These are phyloP conservation scores for Fusarium sp. DNA, from an alignment of 2,329 filamentous ascomycete genomes.

Conservation along the genomic window DNA sequence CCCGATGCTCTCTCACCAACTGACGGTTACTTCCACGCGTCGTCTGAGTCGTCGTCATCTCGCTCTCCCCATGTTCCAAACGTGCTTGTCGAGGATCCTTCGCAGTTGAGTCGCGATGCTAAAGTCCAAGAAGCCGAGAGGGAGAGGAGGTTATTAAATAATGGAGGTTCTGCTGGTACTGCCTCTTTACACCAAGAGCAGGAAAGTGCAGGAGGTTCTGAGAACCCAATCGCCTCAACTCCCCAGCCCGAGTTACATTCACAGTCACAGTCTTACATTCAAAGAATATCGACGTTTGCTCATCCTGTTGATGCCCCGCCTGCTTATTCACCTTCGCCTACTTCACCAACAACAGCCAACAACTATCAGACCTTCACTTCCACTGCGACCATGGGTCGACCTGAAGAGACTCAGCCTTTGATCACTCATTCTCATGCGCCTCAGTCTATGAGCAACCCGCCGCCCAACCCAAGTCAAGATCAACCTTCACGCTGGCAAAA, in stretches of 20 bases:
- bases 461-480: slow-evolving; percentile 36
- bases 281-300: slow-evolving; percentile 24
- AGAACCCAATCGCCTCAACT: slow-evolving; percentile 5
- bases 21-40: slow-evolving; percentile 64
- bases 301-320: slow-evolving; percentile 59
- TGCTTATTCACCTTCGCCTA: slow-evolving; percentile 61
- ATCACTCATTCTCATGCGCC: slow-evolving; percentile 53
- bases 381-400: slow-evolving; percentile 55
- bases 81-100: slow-evolving; percentile 63
- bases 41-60: slow-evolving; percentile 47
- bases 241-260: background rate
- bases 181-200: background rate
- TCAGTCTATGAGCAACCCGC: slow-evolving; percentile 59
- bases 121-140: slow-evolving; percentile 61
- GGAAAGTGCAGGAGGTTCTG: background rate
- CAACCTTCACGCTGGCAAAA: slow-evolving; percentile 48
- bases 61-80: slow-evolving; percentile 59
- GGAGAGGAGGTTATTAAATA: slow-evolving; percentile 53
- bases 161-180: background rate
- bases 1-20: slow-evolving; percentile 60
- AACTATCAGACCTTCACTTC: slow-evolving; percentile 60
- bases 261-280: background rate
- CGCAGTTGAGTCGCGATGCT: slow-evolving; percentile 52
- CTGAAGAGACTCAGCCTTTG: slow-evolving; percentile 58
- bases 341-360: slow-evolving; percentile 48